Conservation (phyloP, 2,329 filamentous ascomycete genomes). For the Xylaria hypoxylon region DNA sequence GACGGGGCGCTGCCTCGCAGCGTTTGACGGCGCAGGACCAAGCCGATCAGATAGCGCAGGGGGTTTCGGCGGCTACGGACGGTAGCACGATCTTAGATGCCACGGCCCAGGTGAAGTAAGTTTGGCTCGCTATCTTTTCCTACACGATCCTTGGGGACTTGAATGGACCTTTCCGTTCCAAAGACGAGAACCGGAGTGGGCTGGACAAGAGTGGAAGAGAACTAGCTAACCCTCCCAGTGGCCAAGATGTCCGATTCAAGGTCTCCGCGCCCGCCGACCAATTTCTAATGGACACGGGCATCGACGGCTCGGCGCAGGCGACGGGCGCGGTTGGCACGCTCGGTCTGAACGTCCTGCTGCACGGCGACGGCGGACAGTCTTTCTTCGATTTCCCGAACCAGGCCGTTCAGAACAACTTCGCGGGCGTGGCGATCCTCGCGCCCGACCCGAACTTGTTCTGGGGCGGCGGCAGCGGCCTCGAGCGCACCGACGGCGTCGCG, state of each 20-base stretch:
- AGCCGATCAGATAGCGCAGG: slow-evolving; percentile 50
- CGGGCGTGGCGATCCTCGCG: slow-evolving; percentile 65
- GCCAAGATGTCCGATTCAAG: slow-evolving; percentile 66
- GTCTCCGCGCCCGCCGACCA: slow-evolving; percentile 65
- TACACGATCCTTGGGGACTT: background rate
- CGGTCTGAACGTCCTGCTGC: slow-evolving; percentile 68
- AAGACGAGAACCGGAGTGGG: background rate
- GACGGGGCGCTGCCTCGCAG: slow-evolving; percentile 1
- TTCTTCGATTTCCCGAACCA: slow-evolving; percentile 70
- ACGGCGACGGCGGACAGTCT: slow-evolving; percentile 69
- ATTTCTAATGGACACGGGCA: slow-evolving; percentile 62
- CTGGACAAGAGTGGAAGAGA: background rate
- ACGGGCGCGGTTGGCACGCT: slow-evolving; percentile 53
- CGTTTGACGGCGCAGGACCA: slow-evolving; percentile 45
- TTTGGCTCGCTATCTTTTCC: background rate
- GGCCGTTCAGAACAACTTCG: slow-evolving; percentile 61
- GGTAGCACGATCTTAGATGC: slow-evolving; percentile 67
- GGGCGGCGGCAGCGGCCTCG: slow-evolving; percentile 65
- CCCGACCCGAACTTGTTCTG: slow-evolving; percentile 68
- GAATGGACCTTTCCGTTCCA: background rate
- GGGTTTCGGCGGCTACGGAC: slow-evolving; percentile 60
- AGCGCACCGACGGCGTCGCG: slow-evolving; percentile 65
- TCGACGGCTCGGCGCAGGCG: slow-evolving; percentile 57
- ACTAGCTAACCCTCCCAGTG: slow-evolving; percentile 52
- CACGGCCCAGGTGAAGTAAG: slow-evolving; percentile 65